phyloP scores from a whole-genome alignment of 2,329 filamentous ascomycete genomes.

The Setomelanomma holmii region DNA sequence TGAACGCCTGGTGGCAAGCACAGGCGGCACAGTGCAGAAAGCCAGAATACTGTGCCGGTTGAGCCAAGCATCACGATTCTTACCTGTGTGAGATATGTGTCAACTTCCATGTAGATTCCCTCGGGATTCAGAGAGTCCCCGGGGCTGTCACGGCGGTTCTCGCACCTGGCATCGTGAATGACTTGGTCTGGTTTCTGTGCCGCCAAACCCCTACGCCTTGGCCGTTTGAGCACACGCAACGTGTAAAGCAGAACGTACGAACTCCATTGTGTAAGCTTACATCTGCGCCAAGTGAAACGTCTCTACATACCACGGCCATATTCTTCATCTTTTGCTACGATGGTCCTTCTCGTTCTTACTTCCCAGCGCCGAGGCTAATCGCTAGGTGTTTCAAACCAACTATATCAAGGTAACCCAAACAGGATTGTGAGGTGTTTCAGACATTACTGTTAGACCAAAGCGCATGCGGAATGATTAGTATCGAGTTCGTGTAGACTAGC shows the following conservation, averaged over 20 bases:
- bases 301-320: neutral
- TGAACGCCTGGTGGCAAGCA: slow-evolving; percentile 1
- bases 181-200: slow-evolving; percentile 2
- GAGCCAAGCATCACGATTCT: neutral
- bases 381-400: too few relatives aligned
- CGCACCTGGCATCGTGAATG: neutral
- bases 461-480: too few relatives aligned
- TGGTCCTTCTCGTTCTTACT: slow-evolving; percentile 1
- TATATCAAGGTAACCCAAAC: too few relatives aligned
- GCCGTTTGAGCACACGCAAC: neutral
- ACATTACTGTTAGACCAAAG: too few relatives aligned
- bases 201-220: neutral
- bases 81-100: neutral
- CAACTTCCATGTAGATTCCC: neutral
- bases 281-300: too few relatives aligned
- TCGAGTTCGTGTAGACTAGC: too few relatives aligned
- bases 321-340: slow-evolving; percentile 1
- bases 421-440: too few relatives aligned
- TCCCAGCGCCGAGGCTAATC: too few relatives aligned
- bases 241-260: neutral
- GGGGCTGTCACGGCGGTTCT: neutral
- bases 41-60: slow-evolving; percentile 2
- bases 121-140: neutral
- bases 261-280: slow-evolving; percentile 1
- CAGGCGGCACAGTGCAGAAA: slow-evolving; percentile 2